These are phyloP conservation scores for Gnomoniopsis sp. DNA, from an alignment of 2,329 filamentous ascomycete species.

Conservation along the genomic window DNA sequence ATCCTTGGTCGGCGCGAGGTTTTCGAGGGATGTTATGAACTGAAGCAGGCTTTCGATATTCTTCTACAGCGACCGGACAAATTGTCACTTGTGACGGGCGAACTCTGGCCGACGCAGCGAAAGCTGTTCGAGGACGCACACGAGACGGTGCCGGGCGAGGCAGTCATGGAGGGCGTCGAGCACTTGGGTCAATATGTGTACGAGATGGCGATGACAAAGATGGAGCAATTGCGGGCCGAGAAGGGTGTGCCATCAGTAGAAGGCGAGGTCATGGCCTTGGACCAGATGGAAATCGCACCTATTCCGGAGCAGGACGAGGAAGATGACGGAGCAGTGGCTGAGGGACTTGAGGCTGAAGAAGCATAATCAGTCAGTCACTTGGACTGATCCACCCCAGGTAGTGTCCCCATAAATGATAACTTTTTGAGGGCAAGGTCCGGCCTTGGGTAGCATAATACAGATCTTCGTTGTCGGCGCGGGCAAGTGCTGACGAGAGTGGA, in stretches of 20 bases:
- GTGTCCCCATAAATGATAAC: background rate
- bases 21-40: conserved; percentile 85
- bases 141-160: conserved; percentile 52
- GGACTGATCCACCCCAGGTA: background rate
- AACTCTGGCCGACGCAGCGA: conserved; percentile 74
- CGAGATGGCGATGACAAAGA: conserved; percentile 77
- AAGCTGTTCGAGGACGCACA: conserved; percentile 41
- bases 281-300: conserved; percentile 24
- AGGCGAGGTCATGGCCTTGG: conserved; percentile 25
- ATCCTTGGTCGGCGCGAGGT: conserved; percentile 84
- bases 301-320: conserved; percentile 26
- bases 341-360: conserved; percentile 27
- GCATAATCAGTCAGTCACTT: conserved; percentile 12
- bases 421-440: no score
- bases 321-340: conserved; percentile 22
- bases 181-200: conserved; percentile 95
- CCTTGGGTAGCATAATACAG: no score
- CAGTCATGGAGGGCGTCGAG: conserved; percentile 84
- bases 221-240: conserved; percentile 46
- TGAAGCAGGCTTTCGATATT: conserved; percentile 79
- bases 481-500: background rate
- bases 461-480: background rate
- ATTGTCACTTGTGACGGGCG: conserved; percentile 75
- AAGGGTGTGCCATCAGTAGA: conserved; percentile 27
- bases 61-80: conserved; percentile 77